Base-by-base conservation (phyloP, 2,329 filamentous ascomycete species). In the Teratosphaeria epicoccoides region DNA sequence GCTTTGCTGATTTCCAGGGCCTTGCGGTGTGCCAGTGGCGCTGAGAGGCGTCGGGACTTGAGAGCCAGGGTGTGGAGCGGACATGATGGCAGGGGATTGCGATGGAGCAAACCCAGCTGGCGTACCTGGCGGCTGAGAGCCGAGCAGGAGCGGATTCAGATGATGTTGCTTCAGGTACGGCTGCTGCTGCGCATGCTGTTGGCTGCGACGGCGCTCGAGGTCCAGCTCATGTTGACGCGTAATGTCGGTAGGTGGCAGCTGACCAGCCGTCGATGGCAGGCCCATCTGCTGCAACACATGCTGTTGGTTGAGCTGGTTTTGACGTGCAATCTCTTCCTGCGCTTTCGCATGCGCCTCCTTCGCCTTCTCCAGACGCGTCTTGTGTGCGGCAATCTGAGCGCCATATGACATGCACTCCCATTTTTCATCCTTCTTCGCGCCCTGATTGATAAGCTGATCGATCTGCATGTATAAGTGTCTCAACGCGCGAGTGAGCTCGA, bases 381-480 rank as follows among this genome's bases (percentile, higher is more conserved):
- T 47, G 29, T 66, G 58, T 7, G 63, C 63, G 3, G 54, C 49
- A 11, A 66, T 63, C 49, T 67, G 64, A 4, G 63, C 62, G 28
- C 56, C 54, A 46, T 67, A 67, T 1, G 63, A 66, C 60, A 65
- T 59, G 47, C 55, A 62, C 26, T 59, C 53, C 62, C 62, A 66
- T 10, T 55, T 51, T 4, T 54, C 51, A 25, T 59, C 55, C 9
- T 53, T 52, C 43, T 52, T 52, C 28, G 56, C 53, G 20, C 55
- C 48, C 44, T 63, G 60, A 45, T 67, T 66, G 58, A 67, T 66
- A 40, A 67, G 53, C 26, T 61, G 59, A 45, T 66, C 63, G 24
- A 67, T 64, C 52, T 66, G 65, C 55, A 61, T 63, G 54, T 67
- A 66, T 45, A 67, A 51, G 22, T 58, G 58, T n/a, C 58, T 54